phyloP scores from a whole-genome alignment of 108 stramenopile genomes.

The Conticribra weissflogii region DNA sequence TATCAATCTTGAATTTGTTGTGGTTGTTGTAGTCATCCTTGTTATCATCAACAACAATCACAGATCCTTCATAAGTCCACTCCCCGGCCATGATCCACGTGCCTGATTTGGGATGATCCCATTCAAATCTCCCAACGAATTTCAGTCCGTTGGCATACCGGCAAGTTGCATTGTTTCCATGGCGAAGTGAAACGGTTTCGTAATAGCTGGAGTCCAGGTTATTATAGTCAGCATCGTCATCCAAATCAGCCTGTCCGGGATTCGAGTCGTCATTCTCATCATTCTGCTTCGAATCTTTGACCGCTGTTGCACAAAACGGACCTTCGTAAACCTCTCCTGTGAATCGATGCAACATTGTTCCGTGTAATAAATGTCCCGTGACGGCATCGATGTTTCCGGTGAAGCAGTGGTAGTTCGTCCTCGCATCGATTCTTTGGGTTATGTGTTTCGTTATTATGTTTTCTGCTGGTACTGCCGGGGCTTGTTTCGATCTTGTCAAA shows the following conservation, averaged over 20 bases:
- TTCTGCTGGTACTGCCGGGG: background rate
- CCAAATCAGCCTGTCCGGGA: no score
- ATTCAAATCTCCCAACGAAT: conserved; percentile 41
- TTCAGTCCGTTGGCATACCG: conserved; percentile 15
- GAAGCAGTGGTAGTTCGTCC: conserved; percentile 32
- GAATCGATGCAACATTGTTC: conserved; percentile 18
- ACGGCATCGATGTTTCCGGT: conserved; percentile 46
- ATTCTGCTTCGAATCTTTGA: no score
- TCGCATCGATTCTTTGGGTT: conserved; percentile 23
- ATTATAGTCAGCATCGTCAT: background rate
- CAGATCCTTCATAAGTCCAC: conserved; percentile 37
- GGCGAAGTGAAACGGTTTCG: conserved; percentile 13
- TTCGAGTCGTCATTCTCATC: no score
- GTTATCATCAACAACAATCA: background rate
- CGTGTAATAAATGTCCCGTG: conserved; percentile 40
- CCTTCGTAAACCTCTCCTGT: conserved; percentile 47
- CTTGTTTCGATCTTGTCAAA: background rate
- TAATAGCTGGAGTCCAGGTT: background rate
- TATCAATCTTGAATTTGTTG: no score
- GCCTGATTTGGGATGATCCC: conserved; percentile 31
- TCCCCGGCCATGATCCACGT: conserved; percentile 16
- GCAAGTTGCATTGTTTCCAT: conserved; percentile 16
- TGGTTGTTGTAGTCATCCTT: background rate
- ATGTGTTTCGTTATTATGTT: conserved; percentile 13
- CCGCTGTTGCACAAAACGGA: conserved; percentile 14